Evolutionary conservation across 2,329 filamentous ascomycete species (phyloP).

Genomic region (Pezizomycotina sp.): DNA sequence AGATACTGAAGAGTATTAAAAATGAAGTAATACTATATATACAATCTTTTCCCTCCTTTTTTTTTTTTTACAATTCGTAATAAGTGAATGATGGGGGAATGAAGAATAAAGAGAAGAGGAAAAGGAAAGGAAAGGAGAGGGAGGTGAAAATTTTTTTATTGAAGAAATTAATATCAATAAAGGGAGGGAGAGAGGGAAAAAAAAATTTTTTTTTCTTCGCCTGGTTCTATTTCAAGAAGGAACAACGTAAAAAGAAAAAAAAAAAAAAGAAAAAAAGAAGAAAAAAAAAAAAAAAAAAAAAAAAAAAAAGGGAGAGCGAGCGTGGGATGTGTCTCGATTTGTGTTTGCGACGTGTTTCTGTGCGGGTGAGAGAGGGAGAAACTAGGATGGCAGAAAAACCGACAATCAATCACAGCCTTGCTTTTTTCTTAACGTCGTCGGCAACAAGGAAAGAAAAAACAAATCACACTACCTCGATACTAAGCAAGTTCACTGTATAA

Average conservation of each 20-base stretch:
- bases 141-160: neutral
- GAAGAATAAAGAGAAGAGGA: neutral
- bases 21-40: neutral
- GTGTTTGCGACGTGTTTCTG: too few species aligned
- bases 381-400: neutral
- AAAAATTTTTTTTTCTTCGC: conserved; percentile 4
- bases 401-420: neutral
- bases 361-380: neutral
- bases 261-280: conserved; percentile 1
- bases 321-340: too few species aligned
- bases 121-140: neutral
- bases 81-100: neutral
- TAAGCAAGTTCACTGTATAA: too few species aligned
- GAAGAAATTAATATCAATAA: conserved; percentile 7
- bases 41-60: too few species aligned
- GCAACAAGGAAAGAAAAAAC: too few species aligned
- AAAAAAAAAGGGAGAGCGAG: neutral
- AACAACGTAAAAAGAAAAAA: conserved; percentile 5
- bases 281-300: neutral
- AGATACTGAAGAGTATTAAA: neutral
- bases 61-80: too few species aligned
- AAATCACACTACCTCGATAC: too few species aligned
- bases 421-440: neutral
- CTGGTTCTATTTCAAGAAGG: neutral
- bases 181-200: conserved; percentile 4